Conservation (phyloP, 371 early-diverging fungal genomes). For the Rhizopus microsporus region DNA sequence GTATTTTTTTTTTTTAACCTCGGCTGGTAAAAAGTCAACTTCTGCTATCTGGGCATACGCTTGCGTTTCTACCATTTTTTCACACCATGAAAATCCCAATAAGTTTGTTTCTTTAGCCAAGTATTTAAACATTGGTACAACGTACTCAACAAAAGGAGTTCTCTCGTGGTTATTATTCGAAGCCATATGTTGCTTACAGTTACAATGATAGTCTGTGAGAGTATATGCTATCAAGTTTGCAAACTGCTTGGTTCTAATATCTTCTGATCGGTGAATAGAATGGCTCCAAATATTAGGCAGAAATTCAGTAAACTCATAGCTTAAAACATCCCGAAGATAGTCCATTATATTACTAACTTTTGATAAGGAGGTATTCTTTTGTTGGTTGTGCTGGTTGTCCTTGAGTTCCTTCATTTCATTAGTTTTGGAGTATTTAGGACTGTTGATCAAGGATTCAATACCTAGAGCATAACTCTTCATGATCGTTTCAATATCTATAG, state of each 20-base stretch:
- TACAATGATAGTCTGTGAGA: conserved; percentile 23
- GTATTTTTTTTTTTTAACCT: conserved; percentile 2
- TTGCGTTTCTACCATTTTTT: conserved; percentile 7
- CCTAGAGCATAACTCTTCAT: neutral
- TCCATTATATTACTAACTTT: conserved; percentile 1
- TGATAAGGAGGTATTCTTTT: conserved; percentile 11
- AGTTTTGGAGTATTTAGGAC: neutral
- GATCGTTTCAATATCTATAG: neutral
- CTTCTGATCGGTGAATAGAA: conserved; percentile 2
- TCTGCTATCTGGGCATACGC: conserved; percentile 6
- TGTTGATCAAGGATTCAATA: neutral
- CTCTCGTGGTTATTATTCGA: conserved; percentile 19
- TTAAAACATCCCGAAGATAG: conserved; percentile 7
- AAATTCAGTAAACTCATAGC: conserved; percentile 11
- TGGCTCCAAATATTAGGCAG: conserved; percentile 10
- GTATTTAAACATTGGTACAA: conserved; percentile 29
- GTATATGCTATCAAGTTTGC: neutral
- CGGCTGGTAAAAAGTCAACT: conserved; percentile 3
- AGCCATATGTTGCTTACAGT: conserved; percentile 17
- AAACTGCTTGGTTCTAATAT: neutral
- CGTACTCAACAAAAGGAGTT: conserved; percentile 26
- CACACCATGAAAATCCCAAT: conserved; percentile 21
- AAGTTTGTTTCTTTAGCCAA: conserved; percentile 12
- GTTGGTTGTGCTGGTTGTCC: conserved; percentile 4
- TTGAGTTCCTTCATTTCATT: conserved; percentile 7